Evolutionary conservation across 768 basidiomycete genomes (phyloP), one percentile per base, ranked within the genome.

Genomic region (Trametopsis cervina): DNA sequence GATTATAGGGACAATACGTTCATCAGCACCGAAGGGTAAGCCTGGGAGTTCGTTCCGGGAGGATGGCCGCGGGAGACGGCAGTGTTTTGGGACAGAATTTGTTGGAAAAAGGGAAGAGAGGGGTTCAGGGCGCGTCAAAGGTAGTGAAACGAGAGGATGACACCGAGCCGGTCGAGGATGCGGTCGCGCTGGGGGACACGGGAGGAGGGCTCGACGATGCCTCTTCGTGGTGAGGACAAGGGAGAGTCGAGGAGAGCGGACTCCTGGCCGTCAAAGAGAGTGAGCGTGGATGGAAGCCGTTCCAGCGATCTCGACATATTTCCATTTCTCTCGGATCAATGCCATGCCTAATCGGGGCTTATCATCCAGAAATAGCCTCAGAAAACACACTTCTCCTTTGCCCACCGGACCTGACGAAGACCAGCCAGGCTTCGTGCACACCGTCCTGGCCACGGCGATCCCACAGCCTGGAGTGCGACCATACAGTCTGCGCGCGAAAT

Each of bases 51-150:
- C 22, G 44, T 36, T 15, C 25, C 7, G 35, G 35, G 29, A 44
- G 42, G 29, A 41, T 51, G 44, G 46, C 38, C n/a, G 24, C 20
- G 26, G 29, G 29, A 33, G 29, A 7, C 15, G 29, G 15, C 29
- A 15, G 9, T 7, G 29, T 33, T 33, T 33, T 33, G 29, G 15
- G 29, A 7, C 9, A 15, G 29, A 33, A n/a, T n/a, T n/a, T n/a
- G n/a, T n/a, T n/a, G n/a, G 29, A 15, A 33, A 15, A 33, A 7
- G 45, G 29, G 36, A 47, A 47, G 25, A 47, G 25, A 33, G 29
- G 29, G 29, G 9, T 15, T 33, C 7, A 15, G 29, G 15, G 29
- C 7, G 29, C 29, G 15, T 7, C 15, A 15, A 33, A 33, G 29
- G 29, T 7, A 15, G 15, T 7, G 29, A 33, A 33, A 15, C 29